These are phyloP conservation scores for Pythium chondricola DNA, from an alignment of 352 stramenopile genomes.

Conservation along the genomic window DNA sequence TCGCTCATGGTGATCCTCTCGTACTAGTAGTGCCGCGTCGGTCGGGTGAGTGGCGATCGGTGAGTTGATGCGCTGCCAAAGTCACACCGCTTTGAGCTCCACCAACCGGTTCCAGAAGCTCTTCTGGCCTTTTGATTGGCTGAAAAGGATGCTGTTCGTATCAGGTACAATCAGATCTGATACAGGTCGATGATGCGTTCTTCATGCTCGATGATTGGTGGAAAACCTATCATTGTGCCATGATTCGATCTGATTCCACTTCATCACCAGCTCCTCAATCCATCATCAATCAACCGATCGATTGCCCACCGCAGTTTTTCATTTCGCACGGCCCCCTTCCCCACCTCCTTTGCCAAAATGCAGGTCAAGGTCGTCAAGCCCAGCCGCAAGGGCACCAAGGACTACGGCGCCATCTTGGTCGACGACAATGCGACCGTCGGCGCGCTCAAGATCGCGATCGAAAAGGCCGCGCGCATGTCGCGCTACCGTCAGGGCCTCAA, in stretches of 20 bases:
- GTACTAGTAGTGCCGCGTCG: too few species aligned
- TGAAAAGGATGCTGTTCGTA: too few species aligned
- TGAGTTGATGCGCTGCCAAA: too few species aligned
- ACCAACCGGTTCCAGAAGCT: too few species aligned
- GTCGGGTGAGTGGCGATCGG: too few species aligned
- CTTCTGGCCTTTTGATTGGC: too few species aligned
- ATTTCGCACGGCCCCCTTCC: background rate
- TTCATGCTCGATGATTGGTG: too few species aligned
- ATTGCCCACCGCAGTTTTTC: background rate
- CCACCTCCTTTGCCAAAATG: slow-evolving; percentile 25
- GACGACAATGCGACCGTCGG: slow-evolving; percentile 31
- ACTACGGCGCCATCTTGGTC: slow-evolving; percentile 42
- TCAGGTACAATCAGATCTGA: too few species aligned
- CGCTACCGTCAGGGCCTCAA: slow-evolving; percentile 64
- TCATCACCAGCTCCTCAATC: background rate
- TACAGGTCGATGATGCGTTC: too few species aligned
- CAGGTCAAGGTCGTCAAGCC: slow-evolving; percentile 56
- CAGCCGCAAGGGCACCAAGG: slow-evolving; percentile 44
- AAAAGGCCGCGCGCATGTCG: slow-evolving; percentile 39
- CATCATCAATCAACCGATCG: background rate
- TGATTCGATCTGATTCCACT: slow-evolving; percentile 1
- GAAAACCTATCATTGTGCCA: background rate
- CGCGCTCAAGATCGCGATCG: slow-evolving; percentile 54
- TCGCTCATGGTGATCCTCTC: too few species aligned
- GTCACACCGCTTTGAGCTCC: too few species aligned